Conservation (phyloP, 805 yeast genomes). For the Hanseniaspora hatyaiensis region DNA sequence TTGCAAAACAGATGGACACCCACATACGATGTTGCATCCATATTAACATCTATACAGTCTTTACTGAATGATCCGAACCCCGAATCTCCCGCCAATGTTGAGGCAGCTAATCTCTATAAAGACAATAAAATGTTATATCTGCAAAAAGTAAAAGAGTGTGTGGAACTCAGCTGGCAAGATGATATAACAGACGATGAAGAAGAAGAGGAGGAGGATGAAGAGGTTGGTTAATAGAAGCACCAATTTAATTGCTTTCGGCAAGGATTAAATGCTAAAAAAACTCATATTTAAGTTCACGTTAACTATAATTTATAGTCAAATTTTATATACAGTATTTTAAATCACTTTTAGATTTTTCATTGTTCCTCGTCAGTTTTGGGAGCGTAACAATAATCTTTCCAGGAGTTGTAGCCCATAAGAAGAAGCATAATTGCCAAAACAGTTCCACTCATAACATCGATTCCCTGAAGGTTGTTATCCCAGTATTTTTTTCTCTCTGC, state of each 20-base stretch:
- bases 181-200: constrained; percentile 40
- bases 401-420: constrained; percentile 6
- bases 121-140: constrained; percentile 90
- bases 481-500: constrained; percentile 21
- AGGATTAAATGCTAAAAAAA: too few species aligned
- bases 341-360: background rate
- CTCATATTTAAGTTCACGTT: too few species aligned
- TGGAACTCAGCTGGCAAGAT: constrained; percentile 87
- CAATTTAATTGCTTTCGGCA: too few species aligned
- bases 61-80: constrained; percentile 92
- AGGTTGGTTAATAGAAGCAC: background rate
- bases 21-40: constrained; percentile 92
- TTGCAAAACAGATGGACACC: constrained; percentile 97
- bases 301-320: too few species aligned
- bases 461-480: constrained; percentile 24
- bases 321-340: background rate
- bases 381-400: constrained; percentile 2
- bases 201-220: constrained; percentile 29
- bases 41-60: constrained; percentile 83
- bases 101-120: constrained; percentile 88
- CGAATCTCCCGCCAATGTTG: constrained; percentile 93
- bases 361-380: too few species aligned
- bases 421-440: background rate
- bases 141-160: constrained; percentile 86
- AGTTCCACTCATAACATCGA: constrained; percentile 31